phyloP scores from a whole-genome alignment of 768 basidiomycete species.

The Mycena leptocephala region DNA sequence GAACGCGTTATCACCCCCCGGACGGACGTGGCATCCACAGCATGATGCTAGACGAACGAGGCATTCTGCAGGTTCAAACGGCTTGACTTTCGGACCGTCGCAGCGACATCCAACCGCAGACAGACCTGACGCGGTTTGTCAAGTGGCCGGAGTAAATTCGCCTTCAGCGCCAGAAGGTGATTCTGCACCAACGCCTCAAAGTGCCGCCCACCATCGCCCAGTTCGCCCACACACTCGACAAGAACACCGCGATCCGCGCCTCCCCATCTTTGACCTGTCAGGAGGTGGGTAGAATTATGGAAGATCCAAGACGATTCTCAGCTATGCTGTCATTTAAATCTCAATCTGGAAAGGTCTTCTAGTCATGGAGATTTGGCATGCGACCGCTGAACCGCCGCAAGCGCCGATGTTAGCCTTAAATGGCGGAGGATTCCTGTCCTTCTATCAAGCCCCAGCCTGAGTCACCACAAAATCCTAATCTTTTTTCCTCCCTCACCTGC shows the following conservation, averaged over 20 bases:
- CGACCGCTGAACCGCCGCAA: no score
- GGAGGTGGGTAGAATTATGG: no score
- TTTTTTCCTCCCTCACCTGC: no score
- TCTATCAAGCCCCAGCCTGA: no score
- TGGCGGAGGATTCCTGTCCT: no score
- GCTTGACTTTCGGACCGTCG: slow-evolving; percentile 27
- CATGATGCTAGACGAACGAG: slow-evolving; percentile 31
- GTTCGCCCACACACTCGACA: slow-evolving; percentile 98
- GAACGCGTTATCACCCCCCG: slow-evolving; percentile 35
- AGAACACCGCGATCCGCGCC: slow-evolving; percentile 99
- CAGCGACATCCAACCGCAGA: slow-evolving; percentile 86
- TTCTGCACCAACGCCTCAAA: slow-evolving; percentile 97
- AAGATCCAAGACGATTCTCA: no score
- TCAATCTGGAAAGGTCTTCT: no score
- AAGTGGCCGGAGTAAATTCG: slow-evolving; percentile 99
- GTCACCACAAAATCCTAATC: no score
- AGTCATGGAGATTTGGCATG: no score
- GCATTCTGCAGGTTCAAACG: slow-evolving; percentile 29
- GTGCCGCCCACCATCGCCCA: slow-evolving; percentile 98
- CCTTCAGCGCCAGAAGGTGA: slow-evolving; percentile 98
- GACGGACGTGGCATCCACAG: slow-evolving; percentile 33
- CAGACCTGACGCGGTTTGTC: slow-evolving; percentile 96
- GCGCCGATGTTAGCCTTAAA: no score
- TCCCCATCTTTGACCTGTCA: no score
- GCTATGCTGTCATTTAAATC: no score